Conservation (phyloP, 176 grass and related monocot species). For the Eragrostis nindensis region DNA sequence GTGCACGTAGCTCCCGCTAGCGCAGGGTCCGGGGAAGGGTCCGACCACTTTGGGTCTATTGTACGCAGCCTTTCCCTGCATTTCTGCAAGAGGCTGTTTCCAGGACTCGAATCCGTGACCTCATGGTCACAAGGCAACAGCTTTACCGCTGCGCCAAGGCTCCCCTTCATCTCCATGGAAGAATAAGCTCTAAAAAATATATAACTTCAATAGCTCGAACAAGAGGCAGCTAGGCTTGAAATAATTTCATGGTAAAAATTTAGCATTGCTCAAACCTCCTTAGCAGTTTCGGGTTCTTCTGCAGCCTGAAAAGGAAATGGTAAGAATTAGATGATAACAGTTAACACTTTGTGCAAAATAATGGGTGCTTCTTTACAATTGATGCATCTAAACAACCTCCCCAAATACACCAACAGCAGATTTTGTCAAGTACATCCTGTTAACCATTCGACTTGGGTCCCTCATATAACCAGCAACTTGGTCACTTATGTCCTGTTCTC, state of each 20-base stretch:
- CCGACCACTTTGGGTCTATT: too few relatives aligned
- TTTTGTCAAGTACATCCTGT: constrained; percentile 73
- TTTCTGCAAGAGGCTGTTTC: too few relatives aligned
- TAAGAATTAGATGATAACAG: constrained; percentile 13
- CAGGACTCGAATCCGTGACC: too few relatives aligned
- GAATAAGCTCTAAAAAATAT: neutral
- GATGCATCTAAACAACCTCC: constrained; percentile 58
- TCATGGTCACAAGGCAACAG: too few relatives aligned
- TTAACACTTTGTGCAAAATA: constrained; percentile 8
- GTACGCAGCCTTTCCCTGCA: too few relatives aligned
- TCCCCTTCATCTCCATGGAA: neutral
- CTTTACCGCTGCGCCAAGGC: too few relatives aligned
- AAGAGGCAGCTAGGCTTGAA: constrained; percentile 7
- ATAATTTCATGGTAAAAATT: constrained; percentile 25
- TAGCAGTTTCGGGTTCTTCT: constrained; percentile 24
- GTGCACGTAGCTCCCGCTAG: too few relatives aligned
- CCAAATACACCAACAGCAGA: constrained; percentile 71
- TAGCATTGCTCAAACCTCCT: constrained; percentile 61
- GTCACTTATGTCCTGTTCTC: constrained; percentile 77
- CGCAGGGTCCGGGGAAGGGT: too few relatives aligned
- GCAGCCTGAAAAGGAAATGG: constrained; percentile 56
- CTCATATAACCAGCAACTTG: constrained; percentile 93
- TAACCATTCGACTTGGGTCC: constrained; percentile 93
- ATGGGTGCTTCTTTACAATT: neutral
- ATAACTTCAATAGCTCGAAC: constrained; percentile 12